These are phyloP conservation scores for Karstenula rhodostoma DNA, from an alignment of 2,329 filamentous ascomycete species.

Conservation along the genomic window DNA sequence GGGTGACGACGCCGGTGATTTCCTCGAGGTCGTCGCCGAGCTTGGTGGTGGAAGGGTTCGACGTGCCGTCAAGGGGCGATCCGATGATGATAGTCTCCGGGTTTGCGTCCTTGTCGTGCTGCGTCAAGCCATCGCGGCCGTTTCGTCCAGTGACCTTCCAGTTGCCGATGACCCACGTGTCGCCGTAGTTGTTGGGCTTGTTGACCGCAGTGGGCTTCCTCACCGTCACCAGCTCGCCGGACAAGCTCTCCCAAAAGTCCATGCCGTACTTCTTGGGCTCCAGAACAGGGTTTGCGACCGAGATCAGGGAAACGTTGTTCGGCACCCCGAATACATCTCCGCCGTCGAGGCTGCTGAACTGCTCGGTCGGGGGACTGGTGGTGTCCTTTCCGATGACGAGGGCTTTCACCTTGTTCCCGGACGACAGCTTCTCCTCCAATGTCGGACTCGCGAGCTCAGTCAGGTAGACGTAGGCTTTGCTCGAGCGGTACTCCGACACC, in stretches of 20 bases:
- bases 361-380: conserved; percentile 65
- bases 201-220: conserved; percentile 64
- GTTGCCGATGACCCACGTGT: conserved; percentile 73
- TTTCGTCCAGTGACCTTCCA: conserved; percentile 72
- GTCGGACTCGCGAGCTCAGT: conserved; percentile 68
- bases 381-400: conserved; percentile 69
- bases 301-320: conserved; percentile 67
- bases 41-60: conserved; percentile 66
- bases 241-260: conserved; percentile 77
- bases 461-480: conserved; percentile 65
- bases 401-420: conserved; percentile 63
- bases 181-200: conserved; percentile 70
- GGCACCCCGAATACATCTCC: conserved; percentile 72
- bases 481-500: conserved; percentile 67
- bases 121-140: conserved; percentile 69
- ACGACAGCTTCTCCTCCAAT: conserved; percentile 63
- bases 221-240: conserved; percentile 72
- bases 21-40: conserved; percentile 71
- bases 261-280: conserved; percentile 69
- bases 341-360: conserved; percentile 69
- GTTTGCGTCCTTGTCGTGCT: conserved; percentile 70
- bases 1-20: conserved; percentile 72
- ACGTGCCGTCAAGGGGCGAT: conserved; percentile 69
- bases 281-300: conserved; percentile 66
- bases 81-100: conserved; percentile 74